Percentiles rank a stretch among this genome's conserved stretches.
phyloP scores from a whole-genome alignment of 169 alveolate species.

The Plasmodium blacklocki region DNA sequence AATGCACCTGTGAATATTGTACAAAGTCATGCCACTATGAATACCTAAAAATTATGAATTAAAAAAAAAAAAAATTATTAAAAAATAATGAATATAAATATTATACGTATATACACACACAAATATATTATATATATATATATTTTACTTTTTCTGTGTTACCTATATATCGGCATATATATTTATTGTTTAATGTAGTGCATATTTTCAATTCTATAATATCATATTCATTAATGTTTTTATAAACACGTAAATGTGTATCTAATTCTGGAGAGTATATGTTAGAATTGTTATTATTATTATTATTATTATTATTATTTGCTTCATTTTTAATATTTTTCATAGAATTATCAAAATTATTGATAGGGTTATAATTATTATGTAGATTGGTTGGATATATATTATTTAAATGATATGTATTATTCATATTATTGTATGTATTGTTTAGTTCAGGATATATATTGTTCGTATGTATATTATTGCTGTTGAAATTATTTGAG shows the following conservation, averaged over 20 bases:
- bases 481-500: background rate
- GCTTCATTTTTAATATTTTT: background rate
- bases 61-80: background rate
- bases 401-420: slow-evolving; percentile 14
- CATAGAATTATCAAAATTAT: background rate
- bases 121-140: slow-evolving; percentile 48
- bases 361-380: slow-evolving; percentile 2
- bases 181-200: slow-evolving; percentile 65
- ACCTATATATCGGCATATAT: slow-evolving; percentile 74
- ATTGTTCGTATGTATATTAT: slow-evolving; percentile 13
- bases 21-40: slow-evolving; percentile 75
- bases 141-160: background rate
- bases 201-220: slow-evolving; percentile 74
- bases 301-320: slow-evolving; percentile 12
- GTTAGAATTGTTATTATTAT: slow-evolving; percentile 21
- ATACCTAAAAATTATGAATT: slow-evolving; percentile 16
- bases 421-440: slow-evolving; percentile 14
- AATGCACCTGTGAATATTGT: slow-evolving; percentile 61
- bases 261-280: slow-evolving; percentile 9
- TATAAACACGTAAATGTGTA: slow-evolving; percentile 69
- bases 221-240: slow-evolving; percentile 73
- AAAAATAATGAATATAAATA: background rate
- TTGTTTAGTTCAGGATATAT: background rate
- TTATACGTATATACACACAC: slow-evolving; percentile 58
- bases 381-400: slow-evolving; percentile 4